Evolutionary conservation across 257 asterid genomes (phyloP).

Genomic region (Scutellaria baicalensis): DNA sequence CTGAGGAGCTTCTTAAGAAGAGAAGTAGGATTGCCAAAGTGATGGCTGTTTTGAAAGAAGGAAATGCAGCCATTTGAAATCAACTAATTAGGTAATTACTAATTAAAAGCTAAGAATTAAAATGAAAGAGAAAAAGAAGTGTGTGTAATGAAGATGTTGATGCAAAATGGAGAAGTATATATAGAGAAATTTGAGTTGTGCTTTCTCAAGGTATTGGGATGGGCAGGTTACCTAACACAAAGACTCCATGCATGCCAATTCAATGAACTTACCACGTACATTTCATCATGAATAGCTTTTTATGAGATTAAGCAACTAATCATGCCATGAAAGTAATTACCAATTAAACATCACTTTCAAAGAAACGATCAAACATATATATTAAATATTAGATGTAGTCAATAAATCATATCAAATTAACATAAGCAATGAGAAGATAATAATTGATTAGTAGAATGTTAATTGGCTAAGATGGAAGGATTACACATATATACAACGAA

Average conservation of each 20-base stretch:
- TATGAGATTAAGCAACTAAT: neutral
- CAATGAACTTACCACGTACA: constrained; percentile 20
- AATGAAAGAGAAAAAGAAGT: neutral
- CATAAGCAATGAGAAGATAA: neutral
- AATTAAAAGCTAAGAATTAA: neutral
- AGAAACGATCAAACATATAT: neutral
- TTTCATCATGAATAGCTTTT: neutral
- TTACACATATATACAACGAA: too few relatives aligned
- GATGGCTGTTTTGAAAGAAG: constrained; percentile 19
- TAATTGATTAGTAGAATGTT: neutral
- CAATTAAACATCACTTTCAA: neutral
- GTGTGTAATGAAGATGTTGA: constrained; percentile 14
- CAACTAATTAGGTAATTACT: neutral
- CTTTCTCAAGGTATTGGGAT: constrained; percentile 16
- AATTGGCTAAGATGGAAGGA: too few relatives aligned
- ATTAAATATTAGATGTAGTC: neutral
- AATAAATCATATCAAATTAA: too few relatives aligned
- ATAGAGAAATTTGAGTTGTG: constrained; percentile 20
- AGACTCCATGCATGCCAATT: constrained; percentile 47
- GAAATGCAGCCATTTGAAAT: constrained; percentile 43
- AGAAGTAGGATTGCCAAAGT: constrained; percentile 33
- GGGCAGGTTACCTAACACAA: constrained; percentile 63
- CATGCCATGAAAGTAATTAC: neutral
- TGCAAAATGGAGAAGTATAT: constrained; percentile 16
- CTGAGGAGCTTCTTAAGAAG: constrained; percentile 41